A percentile compares a stretch with the other conserved stretches of the same genome.
These are phyloP conservation scores for Ophiostoma quercus DNA, from an alignment of 2,329 filamentous ascomycete genomes.

Conservation along the genomic window DNA sequence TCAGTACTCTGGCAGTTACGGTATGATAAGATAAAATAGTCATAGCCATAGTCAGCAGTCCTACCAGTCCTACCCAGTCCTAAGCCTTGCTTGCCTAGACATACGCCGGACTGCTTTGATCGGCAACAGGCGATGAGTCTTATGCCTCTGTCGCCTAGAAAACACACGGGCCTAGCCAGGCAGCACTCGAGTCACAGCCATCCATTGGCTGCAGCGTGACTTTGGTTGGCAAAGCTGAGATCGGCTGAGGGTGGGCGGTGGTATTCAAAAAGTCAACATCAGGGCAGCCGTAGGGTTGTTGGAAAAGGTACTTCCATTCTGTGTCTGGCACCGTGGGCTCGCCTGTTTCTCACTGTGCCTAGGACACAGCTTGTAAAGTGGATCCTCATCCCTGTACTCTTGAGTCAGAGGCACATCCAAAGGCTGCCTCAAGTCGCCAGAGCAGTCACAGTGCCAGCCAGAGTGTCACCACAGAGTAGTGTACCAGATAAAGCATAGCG, in stretches of 20 bases:
- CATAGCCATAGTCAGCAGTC: background rate
- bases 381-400: background rate
- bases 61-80: background rate
- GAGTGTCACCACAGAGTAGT: too few relatives aligned
- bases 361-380: background rate
- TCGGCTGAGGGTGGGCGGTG: background rate
- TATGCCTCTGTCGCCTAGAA: background rate
- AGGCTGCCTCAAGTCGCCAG: background rate
- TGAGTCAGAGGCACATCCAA: background rate
- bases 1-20: background rate
- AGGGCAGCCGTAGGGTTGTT: background rate
- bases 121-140: background rate
- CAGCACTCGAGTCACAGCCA: background rate
- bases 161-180: background rate
- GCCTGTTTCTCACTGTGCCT: background rate
- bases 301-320: background rate
- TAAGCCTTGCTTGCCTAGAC: background rate
- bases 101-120: background rate
- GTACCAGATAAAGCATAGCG: background rate
- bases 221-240: background rate
- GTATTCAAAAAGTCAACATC: background rate
- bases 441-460: background rate
- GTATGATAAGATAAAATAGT: background rate
- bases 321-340: background rate
- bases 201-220: background rate